Base-by-base conservation (phyloP, 2,329 filamentous ascomycete species). In the Fusarium solani-melongenae region DNA sequence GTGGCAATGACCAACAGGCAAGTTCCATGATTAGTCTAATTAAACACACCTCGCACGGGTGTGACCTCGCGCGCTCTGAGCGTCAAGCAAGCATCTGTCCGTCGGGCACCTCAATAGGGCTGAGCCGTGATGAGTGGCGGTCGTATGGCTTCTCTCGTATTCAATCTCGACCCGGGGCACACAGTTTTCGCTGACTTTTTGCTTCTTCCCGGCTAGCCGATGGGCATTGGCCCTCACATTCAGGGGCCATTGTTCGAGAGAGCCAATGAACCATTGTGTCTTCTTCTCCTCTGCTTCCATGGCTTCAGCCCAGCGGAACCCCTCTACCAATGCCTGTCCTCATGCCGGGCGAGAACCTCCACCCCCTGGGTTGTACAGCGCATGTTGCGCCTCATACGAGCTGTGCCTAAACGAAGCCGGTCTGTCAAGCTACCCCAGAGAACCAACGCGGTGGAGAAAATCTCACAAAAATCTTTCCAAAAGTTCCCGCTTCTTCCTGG, bases 111-210 rank as follows among this genome's bases (percentile, higher is more conserved):
- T 27, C 39, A 34, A 36, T 57, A 58, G 36, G 62, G 60, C 60
- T 64, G 51, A 67, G 49, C 64, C 56, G 31, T 64, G 60, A 58
- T 58, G 56, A 64, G 64, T 67, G 64, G 64, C 64, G 51, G 60
- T 53, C 51, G 59, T 51, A 63, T 49, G 39, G 33, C 59, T 67
- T 67, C 53, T 22, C 64, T 67, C 60, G 64, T 64, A 64, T 58
- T 57, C 46, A 53, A 53, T 53, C 46, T 53, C 46, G 27, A 53
- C 46, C 46, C 44, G 44, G 24, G 27, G 11, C 46, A 53, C 33
- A 38, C 29, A 9, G 39, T 33, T 34, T 36, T 38, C 44, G 11
- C 27, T 56, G 7, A 17, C 33, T 46, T 49, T 61, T 66, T 55
- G 29, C 57, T 62, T 66, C 36, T 49, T 36, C 53, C 46, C 36